A percentile compares a stretch with the other conserved stretches of the same genome.
These are phyloP conservation scores for Galerina marginata DNA, from an alignment of 768 basidiomycete genomes.

Conservation along the genomic window DNA sequence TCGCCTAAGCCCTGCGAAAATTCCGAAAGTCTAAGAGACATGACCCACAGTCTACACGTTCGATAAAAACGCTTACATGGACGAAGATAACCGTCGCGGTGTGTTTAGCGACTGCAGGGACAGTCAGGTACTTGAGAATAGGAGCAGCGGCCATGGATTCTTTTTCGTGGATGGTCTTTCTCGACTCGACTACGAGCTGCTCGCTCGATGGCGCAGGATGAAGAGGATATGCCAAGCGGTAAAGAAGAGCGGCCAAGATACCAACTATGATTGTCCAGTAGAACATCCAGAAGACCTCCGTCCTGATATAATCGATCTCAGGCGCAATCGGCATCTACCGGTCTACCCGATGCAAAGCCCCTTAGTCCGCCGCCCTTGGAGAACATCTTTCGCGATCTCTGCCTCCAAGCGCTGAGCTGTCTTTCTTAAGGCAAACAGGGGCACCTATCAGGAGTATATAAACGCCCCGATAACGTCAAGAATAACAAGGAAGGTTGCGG, in stretches of 20 bases:
- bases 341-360: conserved; percentile 15
- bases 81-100: conserved; percentile 89
- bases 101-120: conserved; percentile 66
- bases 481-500: neutral
- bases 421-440: conserved; percentile 7
- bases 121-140: conserved; percentile 54
- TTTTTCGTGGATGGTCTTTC: conserved; percentile 5
- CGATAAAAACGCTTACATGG: conserved; percentile 62
- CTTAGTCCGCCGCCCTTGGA: neutral
- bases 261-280: conserved; percentile 28
- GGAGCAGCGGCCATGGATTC: conserved; percentile 36
- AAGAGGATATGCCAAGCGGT: conserved; percentile 25
- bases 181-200: conserved; percentile 10
- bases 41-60: neutral
- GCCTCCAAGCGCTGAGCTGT: conserved; percentile 1
- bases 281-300: conserved; percentile 29
- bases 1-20: conserved; percentile 72
- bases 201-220: conserved; percentile 13
- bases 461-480: conserved; percentile 8
- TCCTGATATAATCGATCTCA: conserved; percentile 46
- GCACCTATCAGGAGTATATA: conserved; percentile 1
- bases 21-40: conserved; percentile 16
- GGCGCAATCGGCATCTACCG: conserved; percentile 50
- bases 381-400: neutral
- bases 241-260: conserved; percentile 30